Evolutionary conservation across 1,284 basidiomycete genomes (phyloP).

Genomic region (Athelia psychrophila): DNA sequence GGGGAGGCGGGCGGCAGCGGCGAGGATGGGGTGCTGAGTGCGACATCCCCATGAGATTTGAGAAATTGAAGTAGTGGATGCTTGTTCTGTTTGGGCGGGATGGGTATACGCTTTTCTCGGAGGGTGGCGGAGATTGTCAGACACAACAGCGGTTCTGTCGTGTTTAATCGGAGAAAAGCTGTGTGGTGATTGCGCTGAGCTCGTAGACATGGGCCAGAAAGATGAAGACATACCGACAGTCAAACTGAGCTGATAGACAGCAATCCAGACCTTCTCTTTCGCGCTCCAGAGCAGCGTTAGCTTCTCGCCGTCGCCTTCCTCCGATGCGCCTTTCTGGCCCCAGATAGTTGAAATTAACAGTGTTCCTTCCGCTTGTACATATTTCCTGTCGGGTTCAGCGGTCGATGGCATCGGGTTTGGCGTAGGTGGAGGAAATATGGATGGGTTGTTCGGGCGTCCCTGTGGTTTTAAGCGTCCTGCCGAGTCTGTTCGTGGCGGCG

Average conservation of each 20-base stretch:
- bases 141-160: slow-evolving; percentile 73
- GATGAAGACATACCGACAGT: slow-evolving; percentile 62
- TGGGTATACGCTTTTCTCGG: slow-evolving; percentile 62
- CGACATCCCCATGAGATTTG: slow-evolving; percentile 31
- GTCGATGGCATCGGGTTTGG: slow-evolving; percentile 75
- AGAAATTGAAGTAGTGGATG: slow-evolving; percentile 49
- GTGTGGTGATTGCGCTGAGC: slow-evolving; percentile 8
- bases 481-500: slow-evolving; percentile 46
- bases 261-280: slow-evolving; percentile 62
- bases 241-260: slow-evolving; percentile 70
- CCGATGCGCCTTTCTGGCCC: slow-evolving; percentile 52
- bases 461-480: slow-evolving; percentile 31
- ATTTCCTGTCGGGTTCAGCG: slow-evolving; percentile 65
- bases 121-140: slow-evolving; percentile 80
- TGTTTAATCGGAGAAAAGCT: slow-evolving; percentile 75
- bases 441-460: slow-evolving; percentile 36
- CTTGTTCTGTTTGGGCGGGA: slow-evolving; percentile 42
- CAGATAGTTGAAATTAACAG: slow-evolving; percentile 68
- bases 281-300: slow-evolving; percentile 66
- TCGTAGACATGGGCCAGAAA: slow-evolving; percentile 3
- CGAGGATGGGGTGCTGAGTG: slow-evolving; percentile 17
- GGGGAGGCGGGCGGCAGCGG: background rate
- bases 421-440: slow-evolving; percentile 72
- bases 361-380: slow-evolving; percentile 75
- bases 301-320: slow-evolving; percentile 40